Evolutionary conservation across 192 early-diverging fungal species (phyloP).

Genomic region (Allomyces arbusculus): DNA sequence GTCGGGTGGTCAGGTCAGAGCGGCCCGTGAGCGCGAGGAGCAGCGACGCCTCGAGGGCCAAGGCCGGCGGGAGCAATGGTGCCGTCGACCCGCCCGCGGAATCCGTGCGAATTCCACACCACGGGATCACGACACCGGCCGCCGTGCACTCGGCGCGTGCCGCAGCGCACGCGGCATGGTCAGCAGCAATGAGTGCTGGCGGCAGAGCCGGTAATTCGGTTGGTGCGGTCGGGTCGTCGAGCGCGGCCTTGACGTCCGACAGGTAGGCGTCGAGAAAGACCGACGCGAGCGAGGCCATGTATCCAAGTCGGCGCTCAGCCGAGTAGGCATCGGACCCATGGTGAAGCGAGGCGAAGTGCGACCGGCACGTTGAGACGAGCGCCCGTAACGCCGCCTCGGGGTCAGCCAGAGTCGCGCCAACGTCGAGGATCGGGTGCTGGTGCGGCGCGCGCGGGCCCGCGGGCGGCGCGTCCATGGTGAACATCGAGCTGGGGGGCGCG

Average conservation of each 20-base stretch:
- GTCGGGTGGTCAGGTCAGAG: neutral
- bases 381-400: neutral
- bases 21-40: neutral
- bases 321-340: neutral
- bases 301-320: neutral
- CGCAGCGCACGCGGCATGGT: neutral
- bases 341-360: neutral
- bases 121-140: neutral
- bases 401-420: neutral
- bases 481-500: too few relatives aligned
- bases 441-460: too few relatives aligned
- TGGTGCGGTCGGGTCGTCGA: neutral
- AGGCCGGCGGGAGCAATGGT: neutral
- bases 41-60: neutral
- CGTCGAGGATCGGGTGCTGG: too few relatives aligned
- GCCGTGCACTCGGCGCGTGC: neutral
- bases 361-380: neutral
- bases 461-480: too few relatives aligned
- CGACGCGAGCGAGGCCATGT: neutral
- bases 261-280: neutral
- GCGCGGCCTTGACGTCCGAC: neutral
- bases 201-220: neutral
- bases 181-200: neutral
- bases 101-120: neutral
- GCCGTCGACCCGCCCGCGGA: neutral